Evolutionary conservation across 495 filamentous ascomycete species (phyloP).

Genomic region (Cairneyella variabilis): DNA sequence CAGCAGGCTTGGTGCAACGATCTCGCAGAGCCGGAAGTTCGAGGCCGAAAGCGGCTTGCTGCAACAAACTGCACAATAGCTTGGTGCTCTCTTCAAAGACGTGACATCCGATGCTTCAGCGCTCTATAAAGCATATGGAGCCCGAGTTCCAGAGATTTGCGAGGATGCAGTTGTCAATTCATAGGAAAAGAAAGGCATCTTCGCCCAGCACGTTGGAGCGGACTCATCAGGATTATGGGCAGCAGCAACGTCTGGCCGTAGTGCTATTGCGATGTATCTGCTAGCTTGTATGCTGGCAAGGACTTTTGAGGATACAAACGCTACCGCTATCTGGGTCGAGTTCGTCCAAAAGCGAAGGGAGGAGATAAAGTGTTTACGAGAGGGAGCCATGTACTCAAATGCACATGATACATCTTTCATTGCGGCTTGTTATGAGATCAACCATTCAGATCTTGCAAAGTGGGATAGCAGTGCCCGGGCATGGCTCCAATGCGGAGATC

Average conservation of each 20-base stretch:
- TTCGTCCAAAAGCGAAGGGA: conserved; percentile 24
- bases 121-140: conserved; percentile 26
- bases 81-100: conserved; percentile 24
- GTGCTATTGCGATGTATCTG: conserved; percentile 29
- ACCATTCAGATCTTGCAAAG: background rate
- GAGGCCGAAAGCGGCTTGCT: conserved; percentile 29
- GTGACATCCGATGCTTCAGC: conserved; percentile 17
- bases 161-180: conserved; percentile 11
- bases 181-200: conserved; percentile 19
- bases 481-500: conserved; percentile 34
- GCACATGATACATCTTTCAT: background rate
- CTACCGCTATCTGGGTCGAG: conserved; percentile 35
- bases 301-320: conserved; percentile 12
- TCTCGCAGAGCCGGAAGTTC: too few relatives aligned
- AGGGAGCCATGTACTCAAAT: background rate
- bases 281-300: conserved; percentile 32
- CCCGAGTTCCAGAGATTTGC: conserved; percentile 25
- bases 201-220: conserved; percentile 25
- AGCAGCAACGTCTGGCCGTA: conserved; percentile 31
- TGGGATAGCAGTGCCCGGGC: conserved; percentile 38
- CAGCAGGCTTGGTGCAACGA: too few relatives aligned
- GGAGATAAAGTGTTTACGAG: too few relatives aligned
- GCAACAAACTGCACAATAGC: conserved; percentile 27
- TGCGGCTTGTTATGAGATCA: background rate
- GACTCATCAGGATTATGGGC: conserved; percentile 32